phyloP scores from a whole-genome alignment of 768 basidiomycete genomes.

The Pluteus cervinus region DNA sequence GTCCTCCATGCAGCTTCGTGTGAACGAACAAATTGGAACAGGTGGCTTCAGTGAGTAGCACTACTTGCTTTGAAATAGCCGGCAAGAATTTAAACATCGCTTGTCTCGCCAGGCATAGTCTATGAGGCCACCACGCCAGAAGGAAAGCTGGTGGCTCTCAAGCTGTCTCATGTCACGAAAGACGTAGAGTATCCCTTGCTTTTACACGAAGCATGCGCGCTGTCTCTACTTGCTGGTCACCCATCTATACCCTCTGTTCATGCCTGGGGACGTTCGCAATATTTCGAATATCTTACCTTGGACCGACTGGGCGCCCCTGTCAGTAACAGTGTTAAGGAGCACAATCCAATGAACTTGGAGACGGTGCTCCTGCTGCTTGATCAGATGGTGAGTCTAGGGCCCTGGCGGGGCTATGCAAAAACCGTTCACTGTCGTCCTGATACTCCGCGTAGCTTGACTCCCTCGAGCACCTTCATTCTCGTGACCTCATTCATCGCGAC shows the following conservation, averaged over 20 bases:
- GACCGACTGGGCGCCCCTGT: conserved; percentile 20
- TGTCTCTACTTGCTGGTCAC: conserved; percentile 22
- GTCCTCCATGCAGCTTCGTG: no score
- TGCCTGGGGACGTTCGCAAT: conserved; percentile 20
- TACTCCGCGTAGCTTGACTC: conserved; percentile 14
- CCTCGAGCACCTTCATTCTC: conserved; percentile 22
- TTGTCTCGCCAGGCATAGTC: no score
- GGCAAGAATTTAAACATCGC: no score
- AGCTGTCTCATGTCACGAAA: conserved; percentile 23
- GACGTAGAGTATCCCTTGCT: conserved; percentile 22
- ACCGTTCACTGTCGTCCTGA: neutral
- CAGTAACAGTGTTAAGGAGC: no score
- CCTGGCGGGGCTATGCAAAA: no score
- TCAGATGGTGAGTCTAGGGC: no score
- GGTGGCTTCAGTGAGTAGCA: no score
- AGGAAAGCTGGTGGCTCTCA: conserved; percentile 20
- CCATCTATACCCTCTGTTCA: conserved; percentile 21
- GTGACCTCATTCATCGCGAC: conserved; percentile 27
- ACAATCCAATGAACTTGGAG: no score
- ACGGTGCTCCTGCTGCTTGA: no score
- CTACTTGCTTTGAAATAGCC: no score
- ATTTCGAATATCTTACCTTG: conserved; percentile 29
- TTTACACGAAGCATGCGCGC: conserved; percentile 18
- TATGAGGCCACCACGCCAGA: no score
- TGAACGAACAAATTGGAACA: no score